A percentile compares a stretch with the other conserved stretches of the same genome.
Evolutionary conservation across 768 basidiomycete genomes (phyloP).

Genomic region (Boletus huronensis): DNA sequence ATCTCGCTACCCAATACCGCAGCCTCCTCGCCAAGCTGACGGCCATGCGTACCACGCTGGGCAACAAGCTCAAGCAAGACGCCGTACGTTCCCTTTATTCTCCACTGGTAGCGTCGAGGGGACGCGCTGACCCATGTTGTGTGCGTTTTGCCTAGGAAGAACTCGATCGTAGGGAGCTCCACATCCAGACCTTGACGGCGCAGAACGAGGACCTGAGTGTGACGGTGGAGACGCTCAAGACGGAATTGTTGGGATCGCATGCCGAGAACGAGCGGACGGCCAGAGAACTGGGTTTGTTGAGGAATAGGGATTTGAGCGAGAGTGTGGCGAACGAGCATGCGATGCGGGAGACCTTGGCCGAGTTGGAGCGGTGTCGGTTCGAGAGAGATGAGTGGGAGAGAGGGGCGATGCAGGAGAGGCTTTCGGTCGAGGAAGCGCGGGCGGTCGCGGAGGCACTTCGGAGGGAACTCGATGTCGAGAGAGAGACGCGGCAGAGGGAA

Average conservation of each 20-base stretch:
- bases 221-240: conserved; percentile 76
- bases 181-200: conserved; percentile 71
- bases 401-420: conserved; percentile 60
- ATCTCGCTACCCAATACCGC: conserved; percentile 80
- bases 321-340: conserved; percentile 69
- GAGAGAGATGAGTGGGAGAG: conserved; percentile 77
- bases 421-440: conserved; percentile 66
- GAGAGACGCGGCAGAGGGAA: conserved; percentile 55
- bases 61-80: conserved; percentile 93
- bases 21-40: conserved; percentile 85
- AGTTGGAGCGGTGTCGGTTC: conserved; percentile 80
- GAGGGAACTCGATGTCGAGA: conserved; percentile 65
- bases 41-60: conserved; percentile 88
- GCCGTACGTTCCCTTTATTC: conserved; percentile 58
- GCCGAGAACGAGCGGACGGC: conserved; percentile 71
- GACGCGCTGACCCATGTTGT: not conserved
- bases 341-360: conserved; percentile 76
- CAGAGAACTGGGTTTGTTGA: conserved; percentile 64
- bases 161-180: conserved; percentile 87
- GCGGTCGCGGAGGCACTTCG: conserved; percentile 52
- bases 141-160: conserved; percentile 70
- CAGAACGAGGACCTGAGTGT: conserved; percentile 70
- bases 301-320: conserved; percentile 66
- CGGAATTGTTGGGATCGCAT: conserved; percentile 74
- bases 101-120: not conserved